A percentile compares a stretch with the other conserved stretches of the same genome.
phyloP scores from a whole-genome alignment of 2,329 filamentous ascomycete species.

The Hymenotorrendiella dingleyae region DNA sequence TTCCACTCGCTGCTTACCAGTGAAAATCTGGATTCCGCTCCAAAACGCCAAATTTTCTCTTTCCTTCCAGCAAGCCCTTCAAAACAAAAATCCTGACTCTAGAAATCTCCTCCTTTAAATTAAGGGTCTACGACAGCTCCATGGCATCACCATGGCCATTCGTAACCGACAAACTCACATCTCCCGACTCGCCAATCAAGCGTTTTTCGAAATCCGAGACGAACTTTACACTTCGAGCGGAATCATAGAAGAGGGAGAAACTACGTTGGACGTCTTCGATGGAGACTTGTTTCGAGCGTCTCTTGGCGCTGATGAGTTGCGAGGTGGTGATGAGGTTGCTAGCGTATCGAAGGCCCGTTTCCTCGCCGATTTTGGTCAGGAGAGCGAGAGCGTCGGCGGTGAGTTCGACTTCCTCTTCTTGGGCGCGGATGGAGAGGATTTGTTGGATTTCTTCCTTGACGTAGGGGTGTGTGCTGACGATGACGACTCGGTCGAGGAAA shows the following conservation, averaged over 20 bases:
- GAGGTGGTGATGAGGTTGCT: conserved; percentile 96
- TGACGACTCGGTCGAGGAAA: conserved; percentile 92
- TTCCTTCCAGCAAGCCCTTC: too few relatives aligned
- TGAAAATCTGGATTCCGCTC: too few relatives aligned
- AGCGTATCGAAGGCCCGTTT: conserved; percentile 89
- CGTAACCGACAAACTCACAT: conserved; percentile 61
- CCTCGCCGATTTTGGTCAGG: conserved; percentile 90
- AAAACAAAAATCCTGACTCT: too few relatives aligned
- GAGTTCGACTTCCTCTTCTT: conserved; percentile 93
- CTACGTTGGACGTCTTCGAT: conserved; percentile 89
- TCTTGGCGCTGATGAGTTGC: conserved; percentile 79
- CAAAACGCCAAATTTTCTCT: conserved; percentile 16
- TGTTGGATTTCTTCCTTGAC: conserved; percentile 78
- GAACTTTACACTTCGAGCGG: conserved; percentile 80
- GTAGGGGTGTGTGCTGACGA: conserved; percentile 90
- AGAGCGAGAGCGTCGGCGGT: conserved; percentile 85
- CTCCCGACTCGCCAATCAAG: conserved; percentile 81
- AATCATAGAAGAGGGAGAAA: conserved; percentile 92
- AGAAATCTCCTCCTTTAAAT: not conserved
- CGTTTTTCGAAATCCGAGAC: conserved; percentile 86
- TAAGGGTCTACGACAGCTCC: conserved; percentile 40
- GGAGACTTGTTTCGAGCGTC: conserved; percentile 74
- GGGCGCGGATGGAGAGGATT: conserved; percentile 85
- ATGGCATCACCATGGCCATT: conserved; percentile 61
- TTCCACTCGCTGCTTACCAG: too few relatives aligned